Evolutionary conservation across 2,329 filamentous ascomycete genomes (phyloP).

Genomic region (Aspergillus sp.): DNA sequence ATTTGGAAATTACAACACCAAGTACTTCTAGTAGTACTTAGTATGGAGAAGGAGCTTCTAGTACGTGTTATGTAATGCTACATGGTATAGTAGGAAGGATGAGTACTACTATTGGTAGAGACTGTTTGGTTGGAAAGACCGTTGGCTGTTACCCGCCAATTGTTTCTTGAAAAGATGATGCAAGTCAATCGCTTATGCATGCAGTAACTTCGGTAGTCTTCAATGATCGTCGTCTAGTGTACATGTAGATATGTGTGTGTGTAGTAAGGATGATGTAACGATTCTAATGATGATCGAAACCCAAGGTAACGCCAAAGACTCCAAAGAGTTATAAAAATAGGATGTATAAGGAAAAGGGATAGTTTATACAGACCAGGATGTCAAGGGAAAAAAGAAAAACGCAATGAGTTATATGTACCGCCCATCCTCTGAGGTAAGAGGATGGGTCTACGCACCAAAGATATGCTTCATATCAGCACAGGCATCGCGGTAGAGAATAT

Average conservation of each 20-base stretch:
- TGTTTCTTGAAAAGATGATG: background rate
- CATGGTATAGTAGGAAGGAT: too few species aligned
- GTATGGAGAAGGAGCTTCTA: too few species aligned
- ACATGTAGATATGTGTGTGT: background rate
- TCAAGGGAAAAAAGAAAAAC: background rate
- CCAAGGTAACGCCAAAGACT: background rate
- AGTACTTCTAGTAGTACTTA: too few species aligned
- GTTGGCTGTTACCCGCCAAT: too few species aligned
- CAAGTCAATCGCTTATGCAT: background rate
- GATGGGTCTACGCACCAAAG: constrained; percentile 31
- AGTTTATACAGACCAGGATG: background rate
- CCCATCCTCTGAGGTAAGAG: too few species aligned
- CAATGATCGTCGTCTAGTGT: background rate
- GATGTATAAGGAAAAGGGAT: background rate
- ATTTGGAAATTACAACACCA: too few species aligned
- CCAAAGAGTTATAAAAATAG: background rate
- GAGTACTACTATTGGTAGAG: too few species aligned
- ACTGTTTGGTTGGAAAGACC: too few species aligned
- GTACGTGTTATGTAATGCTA: too few species aligned
- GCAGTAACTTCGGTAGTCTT: background rate
- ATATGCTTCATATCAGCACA: constrained; percentile 47
- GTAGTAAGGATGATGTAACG: background rate
- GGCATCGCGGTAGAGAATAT: constrained; percentile 47
- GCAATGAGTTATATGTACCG: too few species aligned
- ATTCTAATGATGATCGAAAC: background rate